These are phyloP conservation scores for Lindgomyces ingoldianus DNA, from an alignment of 495 filamentous ascomycete species.

Conservation along the genomic window DNA sequence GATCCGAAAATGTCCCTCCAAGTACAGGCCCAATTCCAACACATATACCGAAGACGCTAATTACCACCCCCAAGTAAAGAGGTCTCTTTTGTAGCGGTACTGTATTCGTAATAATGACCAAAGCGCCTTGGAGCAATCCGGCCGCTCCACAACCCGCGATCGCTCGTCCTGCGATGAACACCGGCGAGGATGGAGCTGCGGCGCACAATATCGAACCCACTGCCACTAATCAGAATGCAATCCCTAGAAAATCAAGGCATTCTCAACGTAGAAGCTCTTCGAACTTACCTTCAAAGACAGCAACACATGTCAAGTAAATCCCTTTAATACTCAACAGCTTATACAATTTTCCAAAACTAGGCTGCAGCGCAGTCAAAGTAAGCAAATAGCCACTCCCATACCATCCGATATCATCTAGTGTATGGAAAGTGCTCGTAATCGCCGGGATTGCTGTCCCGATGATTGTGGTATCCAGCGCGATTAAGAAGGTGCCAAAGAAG, in stretches of 20 bases:
- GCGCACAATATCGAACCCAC: slow-evolving; percentile 84
- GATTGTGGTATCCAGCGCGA: slow-evolving; percentile 31
- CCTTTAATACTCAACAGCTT: slow-evolving; percentile 71
- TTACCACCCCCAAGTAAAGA: slow-evolving; percentile 69
- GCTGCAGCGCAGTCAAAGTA: slow-evolving; percentile 56
- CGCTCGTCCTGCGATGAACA: slow-evolving; percentile 80
- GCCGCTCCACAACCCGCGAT: slow-evolving; percentile 80
- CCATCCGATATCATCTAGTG: slow-evolving; percentile 33
- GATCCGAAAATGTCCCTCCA: slow-evolving; percentile 43
- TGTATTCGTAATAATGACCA: slow-evolving; percentile 76
- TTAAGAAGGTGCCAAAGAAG: slow-evolving; percentile 32
- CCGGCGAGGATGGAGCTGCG: slow-evolving; percentile 69
- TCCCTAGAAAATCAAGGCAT: background rate
- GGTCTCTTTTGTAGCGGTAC: slow-evolving; percentile 73
- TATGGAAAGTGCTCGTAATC: slow-evolving; percentile 33
- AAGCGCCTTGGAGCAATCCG: slow-evolving; percentile 78
- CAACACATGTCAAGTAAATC: slow-evolving; percentile 68
- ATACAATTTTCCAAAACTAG: slow-evolving; percentile 75
- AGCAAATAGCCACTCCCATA: slow-evolving; percentile 28
- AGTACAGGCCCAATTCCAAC: slow-evolving; percentile 48
- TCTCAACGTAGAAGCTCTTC: too few species aligned
- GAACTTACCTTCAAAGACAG: slow-evolving; percentile 63
- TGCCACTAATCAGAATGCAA: slow-evolving; percentile 15
- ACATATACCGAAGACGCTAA: slow-evolving; percentile 76
- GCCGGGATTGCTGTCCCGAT: slow-evolving; percentile 30